Percentiles rank a stretch among this genome's conserved stretches.
Evolutionary conservation across 2,329 filamentous ascomycete genomes (phyloP).

Genomic region (Curvularia lunata): DNA sequence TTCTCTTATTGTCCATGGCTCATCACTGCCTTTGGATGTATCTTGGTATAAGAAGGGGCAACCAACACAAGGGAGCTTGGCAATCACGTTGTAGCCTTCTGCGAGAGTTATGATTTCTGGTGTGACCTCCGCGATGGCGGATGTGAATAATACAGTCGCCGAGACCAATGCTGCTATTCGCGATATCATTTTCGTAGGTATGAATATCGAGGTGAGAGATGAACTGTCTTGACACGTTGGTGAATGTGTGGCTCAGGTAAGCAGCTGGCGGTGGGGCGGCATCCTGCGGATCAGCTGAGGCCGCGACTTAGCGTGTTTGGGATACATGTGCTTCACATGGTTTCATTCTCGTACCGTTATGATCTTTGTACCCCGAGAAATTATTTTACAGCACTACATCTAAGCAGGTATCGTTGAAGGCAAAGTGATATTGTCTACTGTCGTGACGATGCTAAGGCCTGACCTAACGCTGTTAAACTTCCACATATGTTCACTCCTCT

Average conservation of each 20-base stretch:
- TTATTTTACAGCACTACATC: neutral
- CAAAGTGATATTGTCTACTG: neutral
- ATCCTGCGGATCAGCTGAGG: conserved; percentile 13
- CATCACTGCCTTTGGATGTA: conserved; percentile 31
- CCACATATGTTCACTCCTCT: neutral
- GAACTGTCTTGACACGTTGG: conserved; percentile 21
- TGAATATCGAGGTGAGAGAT: neutral
- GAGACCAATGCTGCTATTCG: conserved; percentile 13
- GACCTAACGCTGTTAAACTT: neutral
- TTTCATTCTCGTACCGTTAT: neutral
- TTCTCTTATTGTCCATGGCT: conserved; percentile 32
- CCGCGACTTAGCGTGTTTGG: conserved; percentile 18
- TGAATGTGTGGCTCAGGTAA: conserved; percentile 8
- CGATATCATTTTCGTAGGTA: conserved; percentile 23
- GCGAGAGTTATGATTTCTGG: conserved; percentile 40
- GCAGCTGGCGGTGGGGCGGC: conserved; percentile 19
- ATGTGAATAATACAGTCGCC: conserved; percentile 2
- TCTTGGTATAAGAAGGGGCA: conserved; percentile 45
- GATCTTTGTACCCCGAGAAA: neutral
- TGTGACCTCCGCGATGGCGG: conserved; percentile 27
- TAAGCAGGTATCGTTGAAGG: neutral
- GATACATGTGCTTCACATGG: neutral
- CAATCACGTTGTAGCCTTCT: conserved; percentile 43
- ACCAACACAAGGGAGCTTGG: conserved; percentile 42
- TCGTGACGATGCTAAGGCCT: neutral